phyloP scores from a whole-genome alignment of 108 stramenopile species.

The Fragilariopsis cylindrus region DNA sequence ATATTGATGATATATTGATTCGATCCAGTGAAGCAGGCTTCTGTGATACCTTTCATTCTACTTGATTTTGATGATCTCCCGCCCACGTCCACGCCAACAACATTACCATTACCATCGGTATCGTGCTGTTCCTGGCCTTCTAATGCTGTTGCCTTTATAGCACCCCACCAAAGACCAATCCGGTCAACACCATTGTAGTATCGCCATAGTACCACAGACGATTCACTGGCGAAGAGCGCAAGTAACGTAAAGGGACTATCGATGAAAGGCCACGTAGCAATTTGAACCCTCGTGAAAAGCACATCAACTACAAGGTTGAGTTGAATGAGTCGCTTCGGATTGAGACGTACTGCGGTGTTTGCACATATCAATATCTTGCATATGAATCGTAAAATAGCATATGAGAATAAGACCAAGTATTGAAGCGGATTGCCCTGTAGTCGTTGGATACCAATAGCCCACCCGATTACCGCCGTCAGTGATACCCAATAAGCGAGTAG shows the following conservation, averaged over 20 bases:
- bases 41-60: slow-evolving; percentile 2
- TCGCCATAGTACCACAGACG: slow-evolving; percentile 17
- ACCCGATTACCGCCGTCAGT: slow-evolving; percentile 6
- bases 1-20: slow-evolving; percentile 13
- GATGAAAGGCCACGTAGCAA: slow-evolving; percentile 27
- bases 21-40: slow-evolving; percentile 2
- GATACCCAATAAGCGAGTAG: slow-evolving; percentile 9
- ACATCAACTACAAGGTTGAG: slow-evolving; percentile 35
- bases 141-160: slow-evolving; percentile 1
- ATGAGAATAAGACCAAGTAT: slow-evolving; percentile 14
- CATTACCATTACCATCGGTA: not conserved
- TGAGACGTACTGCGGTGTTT: slow-evolving; percentile 1
- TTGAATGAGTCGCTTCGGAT: slow-evolving; percentile 20
- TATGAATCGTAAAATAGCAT: slow-evolving; percentile 22
- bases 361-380: slow-evolving; percentile 23
- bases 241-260: slow-evolving; percentile 11
- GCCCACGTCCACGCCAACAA: no score
- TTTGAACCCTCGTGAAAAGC: slow-evolving; percentile 24
- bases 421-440: slow-evolving; percentile 11
- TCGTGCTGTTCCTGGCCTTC: not conserved
- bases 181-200: slow-evolving; percentile 34
- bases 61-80: not conserved
- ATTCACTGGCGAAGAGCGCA: slow-evolving; percentile 11
- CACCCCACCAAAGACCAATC: slow-evolving; percentile 13
- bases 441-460: slow-evolving; percentile 28